Evolutionary conservation across 805 yeast species (phyloP), one percentile per base, ranked within the genome.

Genomic region (Wickerhamiella bombiphila): DNA sequence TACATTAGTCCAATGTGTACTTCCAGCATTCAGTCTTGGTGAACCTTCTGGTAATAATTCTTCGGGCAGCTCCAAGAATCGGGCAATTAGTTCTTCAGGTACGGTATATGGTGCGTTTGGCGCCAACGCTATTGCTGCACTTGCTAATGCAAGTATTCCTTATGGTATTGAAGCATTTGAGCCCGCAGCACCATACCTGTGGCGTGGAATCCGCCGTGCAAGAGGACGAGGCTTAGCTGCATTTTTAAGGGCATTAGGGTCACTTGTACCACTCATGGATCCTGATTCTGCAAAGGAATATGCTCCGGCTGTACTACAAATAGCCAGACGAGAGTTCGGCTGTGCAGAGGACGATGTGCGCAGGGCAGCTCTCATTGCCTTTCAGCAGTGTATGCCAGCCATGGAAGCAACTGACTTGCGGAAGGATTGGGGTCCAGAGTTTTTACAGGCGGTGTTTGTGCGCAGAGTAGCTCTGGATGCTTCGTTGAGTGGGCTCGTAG

Each of bases 81-180:
- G 14, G 7, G 33, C 33, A 6, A 13, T 30, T 5, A 13, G 11
- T 9, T 9, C 26, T 24, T n/a, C n/a, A n/a, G 73, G 69, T 32
- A 79, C 85, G 0, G 63, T 93, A 39, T 69, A 71, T 2, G 66
- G 74, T 9, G 66, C 94, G 0, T 94, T 94, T 0, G 60, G 66
- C 25, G 26, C 26, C 9, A 9, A 9, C 9, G 75, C 94, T 0
- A 51, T 86, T 2, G 62, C 86, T 0, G 69, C 76, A 1, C 56
- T 88, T 24, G 96, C 96, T 0, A 86, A 80, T 35, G 75, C 81
- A 5, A 71, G 83, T 3, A 65, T 72, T 17, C 97, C 97, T 0
- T 82, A 79, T 57, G 98, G 97, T 33, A 78, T 81, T 39, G 95
- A 82, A 49, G 73, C 88, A 0, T 86, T 88, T 54, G 93, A 85